Percentiles rank a stretch among this genome's conserved stretches.
phyloP scores from a whole-genome alignment of 2,329 filamentous ascomycete genomes.

The Aspergillus sp. region DNA sequence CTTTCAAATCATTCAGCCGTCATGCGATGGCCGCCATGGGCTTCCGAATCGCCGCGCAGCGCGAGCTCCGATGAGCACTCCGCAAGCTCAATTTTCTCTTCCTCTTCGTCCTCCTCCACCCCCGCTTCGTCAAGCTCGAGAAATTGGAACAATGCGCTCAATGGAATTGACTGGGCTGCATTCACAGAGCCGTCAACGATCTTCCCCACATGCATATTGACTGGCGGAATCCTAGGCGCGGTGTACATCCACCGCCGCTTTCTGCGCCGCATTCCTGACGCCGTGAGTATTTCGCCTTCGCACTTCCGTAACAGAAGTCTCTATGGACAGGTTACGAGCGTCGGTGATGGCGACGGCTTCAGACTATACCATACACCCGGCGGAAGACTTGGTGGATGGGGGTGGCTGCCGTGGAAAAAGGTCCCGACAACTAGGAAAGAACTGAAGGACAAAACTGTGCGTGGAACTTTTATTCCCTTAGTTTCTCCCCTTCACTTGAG shows the following conservation, averaged over 20 bases:
- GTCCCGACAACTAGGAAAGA: constrained; percentile 66
- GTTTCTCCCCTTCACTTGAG: neutral
- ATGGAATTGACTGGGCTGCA: constrained; percentile 33
- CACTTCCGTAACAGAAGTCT: constrained; percentile 73
- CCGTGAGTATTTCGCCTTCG: constrained; percentile 66
- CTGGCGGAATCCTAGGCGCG: constrained; percentile 31
- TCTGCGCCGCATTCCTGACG: constrained; percentile 76
- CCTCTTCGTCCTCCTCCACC: constrained; percentile 11
- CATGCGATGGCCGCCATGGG: constrained; percentile 50
- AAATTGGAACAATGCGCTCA: constrained; percentile 41
- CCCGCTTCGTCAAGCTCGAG: constrained; percentile 23
- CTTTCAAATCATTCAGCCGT: constrained; percentile 12
- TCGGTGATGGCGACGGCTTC: constrained; percentile 96
- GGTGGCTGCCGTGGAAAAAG: constrained; percentile 70
- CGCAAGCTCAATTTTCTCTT: neutral
- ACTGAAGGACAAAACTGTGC: constrained; percentile 72
- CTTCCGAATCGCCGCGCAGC: constrained; percentile 23
- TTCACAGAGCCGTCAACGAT: constrained; percentile 34
- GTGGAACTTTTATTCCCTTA: constrained; percentile 18
- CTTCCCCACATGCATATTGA: constrained; percentile 33
- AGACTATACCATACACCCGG: constrained; percentile 91
- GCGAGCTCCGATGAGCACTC: constrained; percentile 15
- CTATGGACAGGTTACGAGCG: constrained; percentile 82
- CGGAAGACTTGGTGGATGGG: constrained; percentile 83
- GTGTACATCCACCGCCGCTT: constrained; percentile 47